A percentile compares a stretch with the other conserved stretches of the same genome.
phyloP scores from a whole-genome alignment of 164 flowering plant species.

The Vitis riparia region DNA sequence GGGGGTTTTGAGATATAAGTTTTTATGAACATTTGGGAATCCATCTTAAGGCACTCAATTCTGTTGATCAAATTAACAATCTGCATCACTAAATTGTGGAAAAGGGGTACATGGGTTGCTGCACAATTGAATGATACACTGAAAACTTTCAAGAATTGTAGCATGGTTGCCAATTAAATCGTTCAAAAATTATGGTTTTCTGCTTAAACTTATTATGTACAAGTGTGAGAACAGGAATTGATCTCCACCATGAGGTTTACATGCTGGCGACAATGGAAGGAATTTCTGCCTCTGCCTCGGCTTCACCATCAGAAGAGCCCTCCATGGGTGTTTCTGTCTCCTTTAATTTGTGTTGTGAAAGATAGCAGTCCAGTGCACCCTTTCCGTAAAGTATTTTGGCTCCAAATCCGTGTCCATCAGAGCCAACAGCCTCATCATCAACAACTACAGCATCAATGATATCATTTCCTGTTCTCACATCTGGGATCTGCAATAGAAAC shows the following conservation, averaged over 20 bases:
- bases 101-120: too few relatives aligned
- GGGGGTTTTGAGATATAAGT: too few relatives aligned
- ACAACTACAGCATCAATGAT: conserved; percentile 89
- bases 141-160: too few relatives aligned
- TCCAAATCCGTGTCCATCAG: conserved; percentile 46
- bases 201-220: conserved; percentile 27
- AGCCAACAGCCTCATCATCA: conserved; percentile 71
- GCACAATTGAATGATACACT: too few relatives aligned
- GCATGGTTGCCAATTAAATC: too few relatives aligned
- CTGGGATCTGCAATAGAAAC: conserved; percentile 66
- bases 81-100: too few relatives aligned
- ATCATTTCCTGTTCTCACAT: conserved; percentile 67
- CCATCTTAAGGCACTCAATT: too few relatives aligned
- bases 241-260: conserved; percentile 29
- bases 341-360: conserved; percentile 46
- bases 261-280: conserved; percentile 63
- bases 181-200: not conserved
- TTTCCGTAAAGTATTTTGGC: conserved; percentile 81
- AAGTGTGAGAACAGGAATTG: conserved; percentile 17
- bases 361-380: conserved; percentile 71
- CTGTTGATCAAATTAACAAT: too few relatives aligned
- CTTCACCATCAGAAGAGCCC: conserved; percentile 39
- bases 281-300: conserved; percentile 56
- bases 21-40: too few relatives aligned
- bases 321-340: conserved; percentile 24